Percentiles rank a stretch among this genome's conserved stretches.
Conservation (phyloP, 2,329 filamentous ascomycete genomes). For the Penicillium nordicum region DNA sequence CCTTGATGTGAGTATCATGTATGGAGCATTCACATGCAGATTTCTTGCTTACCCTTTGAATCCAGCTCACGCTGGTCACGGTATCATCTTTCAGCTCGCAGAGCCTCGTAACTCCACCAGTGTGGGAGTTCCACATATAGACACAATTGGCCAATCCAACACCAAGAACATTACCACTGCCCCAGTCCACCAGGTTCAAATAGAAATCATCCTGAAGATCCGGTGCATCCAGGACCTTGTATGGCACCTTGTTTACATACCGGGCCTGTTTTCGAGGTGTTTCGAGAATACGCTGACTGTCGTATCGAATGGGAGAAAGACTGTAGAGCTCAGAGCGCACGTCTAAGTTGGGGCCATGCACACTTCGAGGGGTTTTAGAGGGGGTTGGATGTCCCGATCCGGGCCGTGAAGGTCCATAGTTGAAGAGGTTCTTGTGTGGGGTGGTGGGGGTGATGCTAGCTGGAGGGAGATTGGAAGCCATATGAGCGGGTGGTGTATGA, state of each 20-base stretch:
- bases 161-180: slow-evolving; percentile 87
- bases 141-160: slow-evolving; percentile 90
- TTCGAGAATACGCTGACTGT: slow-evolving; percentile 88
- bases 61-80: slow-evolving; percentile 97
- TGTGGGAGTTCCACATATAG: slow-evolving; percentile 97
- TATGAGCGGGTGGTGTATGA: slow-evolving; percentile 73
- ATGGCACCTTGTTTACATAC: slow-evolving; percentile 91
- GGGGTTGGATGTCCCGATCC: slow-evolving; percentile 81
- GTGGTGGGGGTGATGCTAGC: slow-evolving; percentile 82
- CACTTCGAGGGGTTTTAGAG: slow-evolving; percentile 81
- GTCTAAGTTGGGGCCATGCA: slow-evolving; percentile 84
- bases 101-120: slow-evolving; percentile 86
- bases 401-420: slow-evolving; percentile 74
- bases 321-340: slow-evolving; percentile 92
- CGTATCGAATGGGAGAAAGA: slow-evolving; percentile 86
- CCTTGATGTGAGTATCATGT: slow-evolving; percentile 7
- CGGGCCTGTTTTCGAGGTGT: slow-evolving; percentile 85
- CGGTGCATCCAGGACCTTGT: slow-evolving; percentile 94
- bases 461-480: slow-evolving; percentile 62
- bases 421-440: slow-evolving; percentile 95
- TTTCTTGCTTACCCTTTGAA: slow-evolving; percentile 64
- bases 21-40: background rate
- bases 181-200: slow-evolving; percentile 96
- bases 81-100: slow-evolving; percentile 90
- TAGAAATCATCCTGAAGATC: slow-evolving; percentile 98